phyloP scores from a whole-genome alignment of 1,139 yeast species.

The Barnettozyma hawaiiensis region DNA sequence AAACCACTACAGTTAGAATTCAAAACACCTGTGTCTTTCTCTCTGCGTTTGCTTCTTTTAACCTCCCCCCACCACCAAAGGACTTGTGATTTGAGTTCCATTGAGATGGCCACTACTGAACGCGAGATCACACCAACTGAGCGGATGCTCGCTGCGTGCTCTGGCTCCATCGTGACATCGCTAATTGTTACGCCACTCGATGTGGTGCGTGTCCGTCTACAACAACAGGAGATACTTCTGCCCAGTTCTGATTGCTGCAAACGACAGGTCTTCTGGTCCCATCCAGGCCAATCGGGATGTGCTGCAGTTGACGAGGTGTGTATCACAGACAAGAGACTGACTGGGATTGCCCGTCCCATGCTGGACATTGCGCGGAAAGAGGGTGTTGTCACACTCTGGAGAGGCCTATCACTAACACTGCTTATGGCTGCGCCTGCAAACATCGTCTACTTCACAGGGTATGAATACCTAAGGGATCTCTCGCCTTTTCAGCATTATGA shows the following conservation, averaged over 20 bases:
- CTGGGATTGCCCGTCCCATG: conserved; percentile 72
- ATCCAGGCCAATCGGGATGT: conserved; percentile 25
- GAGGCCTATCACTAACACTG: conserved; percentile 80
- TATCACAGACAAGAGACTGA: conserved; percentile 30
- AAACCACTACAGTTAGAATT: no score
- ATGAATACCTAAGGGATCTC: conserved; percentile 74
- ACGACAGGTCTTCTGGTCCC: conserved; percentile 22
- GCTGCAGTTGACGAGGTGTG: conserved; percentile 35
- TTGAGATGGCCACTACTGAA: neutral
- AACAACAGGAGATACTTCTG: conserved; percentile 70
- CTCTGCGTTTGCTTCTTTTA: no score
- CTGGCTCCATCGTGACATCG: conserved; percentile 87
- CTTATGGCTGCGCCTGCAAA: conserved; percentile 92
- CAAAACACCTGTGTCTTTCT: no score
- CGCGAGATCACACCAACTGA: conserved; percentile 29
- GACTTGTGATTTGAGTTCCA: no score
- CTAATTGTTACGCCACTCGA: conserved; percentile 88
- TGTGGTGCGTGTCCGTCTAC: conserved; percentile 84
- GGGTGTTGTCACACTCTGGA: conserved; percentile 76
- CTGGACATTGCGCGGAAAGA: conserved; percentile 59
- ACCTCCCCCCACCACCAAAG: no score
- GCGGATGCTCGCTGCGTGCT: conserved; percentile 84
- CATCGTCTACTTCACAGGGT: conserved; percentile 90
- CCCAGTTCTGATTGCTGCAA: conserved; percentile 34
- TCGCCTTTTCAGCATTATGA: conserved; percentile 52